phyloP scores from a whole-genome alignment of 495 filamentous ascomycete species.

The Rusavskia elegans region DNA sequence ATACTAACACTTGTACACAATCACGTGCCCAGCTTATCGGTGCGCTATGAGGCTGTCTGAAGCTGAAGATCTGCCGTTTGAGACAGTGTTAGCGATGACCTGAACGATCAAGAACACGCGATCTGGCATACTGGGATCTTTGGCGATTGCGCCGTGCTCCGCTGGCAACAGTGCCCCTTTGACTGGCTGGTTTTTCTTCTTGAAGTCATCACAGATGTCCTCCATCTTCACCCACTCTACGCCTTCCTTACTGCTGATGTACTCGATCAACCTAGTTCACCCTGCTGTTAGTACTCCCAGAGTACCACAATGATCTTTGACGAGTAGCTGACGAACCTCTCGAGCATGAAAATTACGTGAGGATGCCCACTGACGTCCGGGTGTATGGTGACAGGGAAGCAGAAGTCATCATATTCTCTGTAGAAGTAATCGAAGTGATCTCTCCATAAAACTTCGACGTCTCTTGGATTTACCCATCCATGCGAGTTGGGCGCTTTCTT shows the following conservation, averaged over 20 bases:
- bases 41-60: background rate
- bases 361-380: conserved; percentile 52
- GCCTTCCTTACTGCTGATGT: conserved; percentile 58
- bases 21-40: too few relatives aligned
- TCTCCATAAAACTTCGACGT: conserved; percentile 42
- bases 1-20: too few relatives aligned
- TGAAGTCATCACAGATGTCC: conserved; percentile 53
- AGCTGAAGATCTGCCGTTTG: conserved; percentile 5
- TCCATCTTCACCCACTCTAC: conserved; percentile 63
- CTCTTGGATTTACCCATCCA: conserved; percentile 44
- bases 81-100: background rate
- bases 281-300: background rate
- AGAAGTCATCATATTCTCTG: conserved; percentile 51
- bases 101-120: background rate
- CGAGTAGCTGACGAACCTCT: conserved; percentile 2
- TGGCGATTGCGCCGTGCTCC: conserved; percentile 36
- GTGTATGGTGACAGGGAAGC: conserved; percentile 57
- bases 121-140: conserved; percentile 20
- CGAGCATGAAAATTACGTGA: conserved; percentile 48
- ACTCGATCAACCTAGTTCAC: conserved; percentile 40
- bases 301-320: background rate
- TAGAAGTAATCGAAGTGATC: conserved; percentile 61
- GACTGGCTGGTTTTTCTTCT: conserved; percentile 49
- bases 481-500: conserved; percentile 42
- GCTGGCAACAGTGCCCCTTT: conserved; percentile 54